A percentile compares a stretch with the other conserved stretches of the same genome.
Evolutionary conservation across 441 rosid species (phyloP).

Genomic region (Sinapis alba): DNA sequence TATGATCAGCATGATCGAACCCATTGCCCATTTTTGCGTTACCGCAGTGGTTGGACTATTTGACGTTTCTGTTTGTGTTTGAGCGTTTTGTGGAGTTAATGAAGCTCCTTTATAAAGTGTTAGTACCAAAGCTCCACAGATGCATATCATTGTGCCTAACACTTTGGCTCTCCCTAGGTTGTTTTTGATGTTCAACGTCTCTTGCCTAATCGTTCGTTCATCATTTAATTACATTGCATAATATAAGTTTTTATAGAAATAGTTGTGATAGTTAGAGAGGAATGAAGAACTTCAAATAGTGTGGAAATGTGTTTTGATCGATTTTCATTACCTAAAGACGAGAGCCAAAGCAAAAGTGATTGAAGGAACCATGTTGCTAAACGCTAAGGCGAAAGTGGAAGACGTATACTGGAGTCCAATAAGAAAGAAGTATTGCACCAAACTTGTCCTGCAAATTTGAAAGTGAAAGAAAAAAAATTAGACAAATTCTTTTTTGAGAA

Average conservation of each 20-base stretch:
- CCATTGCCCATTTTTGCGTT: conserved; percentile 47
- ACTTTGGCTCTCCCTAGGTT: conserved; percentile 55
- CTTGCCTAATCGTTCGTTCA: conserved; percentile 37
- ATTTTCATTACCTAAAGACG: conserved; percentile 49
- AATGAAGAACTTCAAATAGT: background rate
- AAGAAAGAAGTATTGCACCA: conserved; percentile 57
- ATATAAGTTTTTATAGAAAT: too few relatives aligned
- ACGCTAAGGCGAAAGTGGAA: conserved; percentile 60
- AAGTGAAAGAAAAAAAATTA: background rate
- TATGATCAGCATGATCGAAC: conserved; percentile 46
- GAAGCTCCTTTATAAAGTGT: conserved; percentile 57
- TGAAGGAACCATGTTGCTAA: conserved; percentile 59
- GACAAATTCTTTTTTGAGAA: too few relatives aligned
- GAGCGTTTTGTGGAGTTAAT: conserved; percentile 31
- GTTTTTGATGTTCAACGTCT: conserved; percentile 48
- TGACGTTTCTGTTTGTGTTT: conserved; percentile 17
- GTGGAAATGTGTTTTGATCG: background rate
- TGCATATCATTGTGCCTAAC: conserved; percentile 53
- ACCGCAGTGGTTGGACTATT: conserved; percentile 7
- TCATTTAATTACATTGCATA: background rate
- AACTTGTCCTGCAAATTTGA: conserved; percentile 47
- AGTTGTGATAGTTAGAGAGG: too few relatives aligned
- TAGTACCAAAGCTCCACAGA: conserved; percentile 52
- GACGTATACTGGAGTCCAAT: conserved; percentile 59
- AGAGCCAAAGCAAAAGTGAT: conserved; percentile 54